phyloP scores from a whole-genome alignment of 306 rosid genomes.

The Calophaca sinica region DNA sequence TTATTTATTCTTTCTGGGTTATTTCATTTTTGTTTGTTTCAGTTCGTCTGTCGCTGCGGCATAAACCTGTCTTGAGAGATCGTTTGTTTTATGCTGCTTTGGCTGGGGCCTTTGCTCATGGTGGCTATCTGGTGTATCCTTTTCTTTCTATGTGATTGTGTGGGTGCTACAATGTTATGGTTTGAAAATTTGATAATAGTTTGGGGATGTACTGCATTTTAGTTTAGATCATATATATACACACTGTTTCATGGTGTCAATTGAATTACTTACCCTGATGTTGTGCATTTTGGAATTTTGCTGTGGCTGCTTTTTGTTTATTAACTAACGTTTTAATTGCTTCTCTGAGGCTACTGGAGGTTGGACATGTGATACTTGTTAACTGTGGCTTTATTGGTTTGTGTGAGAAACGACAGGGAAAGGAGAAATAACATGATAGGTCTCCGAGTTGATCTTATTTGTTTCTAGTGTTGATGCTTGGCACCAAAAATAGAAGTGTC shows the following conservation, averaged over 20 bases:
- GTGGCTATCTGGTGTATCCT: slow-evolving; percentile 96
- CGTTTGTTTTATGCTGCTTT: slow-evolving; percentile 83
- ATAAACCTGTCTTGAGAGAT: slow-evolving; percentile 85
- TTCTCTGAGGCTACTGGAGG: slow-evolving; percentile 8
- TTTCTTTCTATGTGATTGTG: slow-evolving; percentile 3
- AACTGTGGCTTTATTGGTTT: slow-evolving; percentile 19
- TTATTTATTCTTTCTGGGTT: neutral
- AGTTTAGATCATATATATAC: neutral
- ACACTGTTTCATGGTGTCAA: slow-evolving; percentile 5
- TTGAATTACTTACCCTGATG: neutral
- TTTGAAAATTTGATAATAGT: neutral
- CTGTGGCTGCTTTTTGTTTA: slow-evolving; percentile 18
- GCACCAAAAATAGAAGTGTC: neutral
- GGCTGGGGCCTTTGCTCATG: slow-evolving; percentile 88
- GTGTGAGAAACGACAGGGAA: neutral
- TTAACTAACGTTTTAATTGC: slow-evolving; percentile 1
- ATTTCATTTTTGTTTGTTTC: slow-evolving; percentile 34
- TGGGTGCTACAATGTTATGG: too few species aligned
- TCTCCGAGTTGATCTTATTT: slow-evolving; percentile 2
- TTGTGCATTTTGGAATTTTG: slow-evolving; percentile 18
- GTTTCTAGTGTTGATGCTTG: neutral
- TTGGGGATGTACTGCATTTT: too few species aligned
- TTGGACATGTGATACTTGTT: slow-evolving; percentile 3
- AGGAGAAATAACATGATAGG: slow-evolving; percentile 16
- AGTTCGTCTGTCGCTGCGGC: slow-evolving; percentile 85